Conservation (phyloP, 108 stramenopile species). For the Chaetoceros tenuissimus region DNA sequence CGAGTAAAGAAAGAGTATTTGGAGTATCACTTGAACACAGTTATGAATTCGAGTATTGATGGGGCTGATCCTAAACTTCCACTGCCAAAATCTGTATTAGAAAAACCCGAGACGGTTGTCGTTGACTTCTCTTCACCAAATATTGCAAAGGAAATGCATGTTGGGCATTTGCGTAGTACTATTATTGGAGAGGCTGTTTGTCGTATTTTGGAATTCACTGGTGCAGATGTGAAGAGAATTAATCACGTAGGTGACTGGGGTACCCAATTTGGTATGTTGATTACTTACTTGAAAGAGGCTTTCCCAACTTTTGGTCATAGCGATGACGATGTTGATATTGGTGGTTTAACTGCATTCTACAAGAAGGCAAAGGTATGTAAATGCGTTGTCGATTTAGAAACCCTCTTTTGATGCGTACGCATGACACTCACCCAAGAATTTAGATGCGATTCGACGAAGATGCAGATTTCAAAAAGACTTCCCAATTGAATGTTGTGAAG, state of each 20-base stretch:
- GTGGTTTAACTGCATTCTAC: constrained; percentile 96
- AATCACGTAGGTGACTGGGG: constrained; percentile 99
- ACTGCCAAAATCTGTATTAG: constrained; percentile 43
- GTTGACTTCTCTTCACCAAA: constrained; percentile 99
- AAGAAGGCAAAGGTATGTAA: constrained; percentile 80
- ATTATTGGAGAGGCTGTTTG: constrained; percentile 98
- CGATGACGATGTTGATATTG: constrained; percentile 70
- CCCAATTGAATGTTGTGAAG: constrained; percentile 90
- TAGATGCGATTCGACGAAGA: constrained; percentile 80
- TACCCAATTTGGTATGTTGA: constrained; percentile 99
- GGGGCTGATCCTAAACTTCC: constrained; percentile 23
- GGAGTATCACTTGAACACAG: constrained; percentile 37
- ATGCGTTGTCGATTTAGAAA: background rate
- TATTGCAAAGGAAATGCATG: constrained; percentile 99
- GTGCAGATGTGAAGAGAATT: constrained; percentile 80
- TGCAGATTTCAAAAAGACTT: constrained; percentile 90
- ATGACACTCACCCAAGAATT: background rate
- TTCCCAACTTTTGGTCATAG: constrained; percentile 56
- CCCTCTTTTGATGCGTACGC: background rate
- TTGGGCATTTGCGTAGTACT: constrained; percentile 96
- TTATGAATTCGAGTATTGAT: background rate
- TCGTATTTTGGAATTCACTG: constrained; percentile 89
- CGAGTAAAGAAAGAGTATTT: constrained; percentile 45
- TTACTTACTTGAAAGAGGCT: constrained; percentile 95
- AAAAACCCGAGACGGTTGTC: constrained; percentile 46